Percentiles rank a stretch among this genome's conserved stretches.
phyloP scores from a whole-genome alignment of 2,329 filamentous ascomycete genomes.

The Alternaria brassicae region DNA sequence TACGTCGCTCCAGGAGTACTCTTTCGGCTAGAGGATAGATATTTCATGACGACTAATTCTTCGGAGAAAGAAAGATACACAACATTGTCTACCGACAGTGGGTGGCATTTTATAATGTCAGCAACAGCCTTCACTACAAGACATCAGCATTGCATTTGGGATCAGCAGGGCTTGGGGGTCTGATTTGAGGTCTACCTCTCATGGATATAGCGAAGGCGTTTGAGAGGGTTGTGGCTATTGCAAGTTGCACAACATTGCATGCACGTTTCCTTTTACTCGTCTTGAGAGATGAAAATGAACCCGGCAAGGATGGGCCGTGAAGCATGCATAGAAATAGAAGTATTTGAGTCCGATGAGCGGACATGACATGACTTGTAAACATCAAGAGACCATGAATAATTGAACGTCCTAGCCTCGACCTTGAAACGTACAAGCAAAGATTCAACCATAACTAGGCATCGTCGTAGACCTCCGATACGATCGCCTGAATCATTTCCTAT shows the following conservation, averaged over 20 bases:
- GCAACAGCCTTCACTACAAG: conserved; percentile 10
- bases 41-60: background rate
- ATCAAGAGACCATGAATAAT: background rate
- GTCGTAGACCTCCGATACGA: background rate
- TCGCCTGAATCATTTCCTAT: too few species aligned
- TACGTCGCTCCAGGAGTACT: conserved; percentile 7
- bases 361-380: background rate
- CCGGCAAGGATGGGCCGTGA: background rate
- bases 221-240: conserved; percentile 3
- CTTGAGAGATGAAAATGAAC: background rate
- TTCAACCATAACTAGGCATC: too few species aligned
- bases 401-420: background rate
- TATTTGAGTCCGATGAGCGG: background rate
- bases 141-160: conserved; percentile 27
- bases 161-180: conserved; percentile 13
- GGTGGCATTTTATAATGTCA: conserved; percentile 16
- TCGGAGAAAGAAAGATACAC: background rate
- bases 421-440: background rate
- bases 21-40: conserved; percentile 7
- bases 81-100: background rate
- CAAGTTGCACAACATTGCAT: conserved; percentile 4
- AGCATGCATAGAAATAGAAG: conserved; percentile 2
- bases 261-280: background rate
- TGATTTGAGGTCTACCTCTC: background rate
- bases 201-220: conserved; percentile 25